Base-by-base conservation (phyloP, 306 rosid genomes). In the Sicyos baderoa region DNA sequence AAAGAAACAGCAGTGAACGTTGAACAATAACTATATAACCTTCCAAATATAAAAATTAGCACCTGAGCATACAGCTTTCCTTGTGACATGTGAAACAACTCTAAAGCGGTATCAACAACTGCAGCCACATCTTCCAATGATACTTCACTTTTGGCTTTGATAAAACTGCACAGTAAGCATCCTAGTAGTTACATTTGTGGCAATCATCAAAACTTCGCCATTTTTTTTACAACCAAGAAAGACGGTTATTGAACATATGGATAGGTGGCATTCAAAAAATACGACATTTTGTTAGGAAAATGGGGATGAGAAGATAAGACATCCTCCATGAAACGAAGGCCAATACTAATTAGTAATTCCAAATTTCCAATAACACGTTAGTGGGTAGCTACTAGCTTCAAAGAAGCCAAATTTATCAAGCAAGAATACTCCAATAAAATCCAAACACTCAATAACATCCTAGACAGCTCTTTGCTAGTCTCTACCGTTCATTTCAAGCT, bases 1-100 rank as follows among this genome's bases (percentile, higher is more conserved):
- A 68, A 52, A 29, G 67, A 48, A 56, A 35, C 16, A 55, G 56
- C 53, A 54, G n/a, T n/a, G 5, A 37, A 48, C 56, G 54, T 18
- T 18, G 5, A 37, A 51, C 57, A 72, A 65, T 50, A 21, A 54
- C 42, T 83, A 75, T 80, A 72, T 78, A 65, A 22, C n/a, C 51
- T 54, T 63, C 79, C 75, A 19, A 42, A 74, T 35, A 50, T 7
- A 78, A 61, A 79, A 82, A 73, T 72, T 45, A 71, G 67, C 66
- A 93, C 99, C 99, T 93, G 99, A 5, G 87, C 86, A 70, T 93
- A 93, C 79, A 90, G 97, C 86, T 93, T 93, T 76, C 82, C 74
- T 19, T 83, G 86, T 17, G 99, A 83, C 42, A 80, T 77, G 71
- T 72, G 79, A 81, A 90, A 93, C 74, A 93, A 54, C 72, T 90